phyloP scores from a whole-genome alignment of 495 filamentous ascomycete species.

The Penicillium chermesinum region DNA sequence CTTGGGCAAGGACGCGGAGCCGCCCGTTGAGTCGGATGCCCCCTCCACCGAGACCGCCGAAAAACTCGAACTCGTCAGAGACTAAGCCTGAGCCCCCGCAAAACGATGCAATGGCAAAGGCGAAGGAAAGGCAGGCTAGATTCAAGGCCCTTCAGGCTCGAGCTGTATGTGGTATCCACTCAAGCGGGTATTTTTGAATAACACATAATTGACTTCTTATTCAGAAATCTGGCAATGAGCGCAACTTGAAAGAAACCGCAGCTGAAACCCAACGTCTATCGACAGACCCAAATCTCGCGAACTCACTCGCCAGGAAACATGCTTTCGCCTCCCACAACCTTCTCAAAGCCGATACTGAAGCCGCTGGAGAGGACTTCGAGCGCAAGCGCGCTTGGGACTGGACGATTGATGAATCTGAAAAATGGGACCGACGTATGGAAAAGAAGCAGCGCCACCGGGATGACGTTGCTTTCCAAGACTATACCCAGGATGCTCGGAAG shows the following conservation, averaged over 20 bases:
- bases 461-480: slow-evolving; percentile 87
- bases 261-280: slow-evolving; percentile 76
- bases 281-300: slow-evolving; percentile 67
- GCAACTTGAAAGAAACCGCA: slow-evolving; percentile 78
- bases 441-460: slow-evolving; percentile 82
- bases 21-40: slow-evolving; percentile 9
- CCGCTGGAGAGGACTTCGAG: slow-evolving; percentile 86
- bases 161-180: slow-evolving; percentile 43
- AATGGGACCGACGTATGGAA: slow-evolving; percentile 83
- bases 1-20: slow-evolving; percentile 8
- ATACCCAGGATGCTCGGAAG: slow-evolving; percentile 78
- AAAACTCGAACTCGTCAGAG: slow-evolving; percentile 8
- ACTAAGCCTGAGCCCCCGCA: slow-evolving; percentile 15
- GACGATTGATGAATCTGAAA: slow-evolving; percentile 89
- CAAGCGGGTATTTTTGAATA: neutral
- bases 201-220: slow-evolving; percentile 13
- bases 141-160: slow-evolving; percentile 86
- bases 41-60: slow-evolving; percentile 3
- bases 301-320: slow-evolving; percentile 68
- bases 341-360: slow-evolving; percentile 82
- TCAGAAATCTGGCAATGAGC: slow-evolving; percentile 65
- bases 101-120: slow-evolving; percentile 28
- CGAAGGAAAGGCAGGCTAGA: slow-evolving; percentile 32
- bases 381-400: slow-evolving; percentile 98
- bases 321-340: slow-evolving; percentile 89